Base-by-base conservation (phyloP, 257 asterid genomes). In the Leonotis leonurus region DNA sequence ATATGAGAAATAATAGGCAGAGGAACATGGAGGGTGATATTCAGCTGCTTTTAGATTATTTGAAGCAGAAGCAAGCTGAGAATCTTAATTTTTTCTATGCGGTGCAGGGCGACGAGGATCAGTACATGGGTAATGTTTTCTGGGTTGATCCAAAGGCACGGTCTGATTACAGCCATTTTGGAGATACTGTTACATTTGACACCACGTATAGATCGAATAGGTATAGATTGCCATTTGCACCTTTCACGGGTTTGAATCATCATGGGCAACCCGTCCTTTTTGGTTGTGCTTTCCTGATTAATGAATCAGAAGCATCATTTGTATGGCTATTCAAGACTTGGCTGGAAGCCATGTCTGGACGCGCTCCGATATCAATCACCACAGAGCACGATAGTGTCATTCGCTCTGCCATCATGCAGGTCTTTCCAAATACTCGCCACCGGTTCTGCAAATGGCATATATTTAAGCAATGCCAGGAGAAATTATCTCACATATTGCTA, bases 371-470 rank as follows among this genome's bases (percentile, higher is more conserved):
- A 45, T 89, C 99, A 37, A 79, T 89, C 80, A 87, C 99, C 14
- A 93, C 97, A 0, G 97, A 93, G 67, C 84, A 93, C 70, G 97
- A 93, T 77, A 59, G 69, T 18, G 77, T 87, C 51, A 93, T 93
- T 71, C 81, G 88, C 56, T 78, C 94, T 12, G 95, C 97, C 43
- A 54, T 93, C 56, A 73, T 65, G 79, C 94, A 82, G 72, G 95
- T 89, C 55, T 81, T 89, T 67, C 96, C 97, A 1, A 73, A 79
- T 52, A 62, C 94, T 13, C 94, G 94, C 3, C 99, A 93, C 60
- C 85, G 97, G 39, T 89, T 87, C 81, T 93, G 99, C 75, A 89
- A 93, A 77, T 93, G 99, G 99, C 94, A 89, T 74, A 89, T 93
- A 30, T 89, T 86, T 71, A 89, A 93, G 71, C 91, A 93, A 72